These are phyloP conservation scores for Hibiscus mutabilis DNA, from an alignment of 345 rosid species.

Conservation along the genomic window DNA sequence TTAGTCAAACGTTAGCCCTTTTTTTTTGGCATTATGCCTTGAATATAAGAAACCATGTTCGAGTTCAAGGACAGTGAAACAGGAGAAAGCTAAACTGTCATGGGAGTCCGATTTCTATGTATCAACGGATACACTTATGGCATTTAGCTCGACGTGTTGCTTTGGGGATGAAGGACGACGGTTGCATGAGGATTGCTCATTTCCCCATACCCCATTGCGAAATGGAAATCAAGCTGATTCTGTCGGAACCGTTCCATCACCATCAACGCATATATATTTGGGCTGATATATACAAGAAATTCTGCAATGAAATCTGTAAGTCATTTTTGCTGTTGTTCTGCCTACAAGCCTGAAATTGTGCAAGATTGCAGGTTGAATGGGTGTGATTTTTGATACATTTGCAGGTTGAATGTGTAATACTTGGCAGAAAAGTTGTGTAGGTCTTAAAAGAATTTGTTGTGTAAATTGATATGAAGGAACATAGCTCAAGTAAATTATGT, in stretches of 20 bases:
- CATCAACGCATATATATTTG: conserved; percentile 67
- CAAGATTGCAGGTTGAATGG: too few relatives aligned
- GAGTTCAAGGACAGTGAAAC: background rate
- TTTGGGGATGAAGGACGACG: conserved; percentile 40
- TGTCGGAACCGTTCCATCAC: conserved; percentile 92
- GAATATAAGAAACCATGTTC: background rate
- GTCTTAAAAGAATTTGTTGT: too few relatives aligned
- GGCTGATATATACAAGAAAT: conserved; percentile 48
- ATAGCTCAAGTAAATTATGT: too few relatives aligned
- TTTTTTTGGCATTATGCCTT: too few relatives aligned
- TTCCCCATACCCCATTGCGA: conserved; percentile 33
- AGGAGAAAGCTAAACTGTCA: background rate
- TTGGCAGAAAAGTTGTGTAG: too few relatives aligned
- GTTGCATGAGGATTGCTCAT: conserved; percentile 44
- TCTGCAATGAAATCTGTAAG: conserved; percentile 2
- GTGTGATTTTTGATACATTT: too few relatives aligned
- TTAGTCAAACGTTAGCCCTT: too few relatives aligned
- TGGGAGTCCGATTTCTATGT: conserved; percentile 18
- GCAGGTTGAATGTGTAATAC: too few relatives aligned
- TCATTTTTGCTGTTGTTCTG: background rate
- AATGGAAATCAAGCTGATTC: conserved; percentile 70
- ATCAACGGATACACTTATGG: conserved; percentile 31
- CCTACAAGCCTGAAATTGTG: too few relatives aligned
- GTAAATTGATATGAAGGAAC: too few relatives aligned
- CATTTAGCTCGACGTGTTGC: conserved; percentile 53